Evolutionary conservation across 495 filamentous ascomycete species (phyloP).

Genomic region (Hyaloscypha finlandica): DNA sequence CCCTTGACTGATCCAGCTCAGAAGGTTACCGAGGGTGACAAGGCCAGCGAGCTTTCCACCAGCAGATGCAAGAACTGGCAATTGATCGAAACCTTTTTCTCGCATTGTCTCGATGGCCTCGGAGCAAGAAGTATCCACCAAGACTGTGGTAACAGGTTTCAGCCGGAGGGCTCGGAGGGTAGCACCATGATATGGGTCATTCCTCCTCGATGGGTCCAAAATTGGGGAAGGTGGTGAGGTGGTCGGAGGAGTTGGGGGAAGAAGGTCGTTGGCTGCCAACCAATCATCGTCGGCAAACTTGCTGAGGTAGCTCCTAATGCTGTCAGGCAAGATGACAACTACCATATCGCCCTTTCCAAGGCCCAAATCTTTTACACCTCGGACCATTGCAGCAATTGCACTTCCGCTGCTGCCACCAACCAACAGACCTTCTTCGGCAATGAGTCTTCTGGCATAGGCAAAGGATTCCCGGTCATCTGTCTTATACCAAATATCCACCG

Average conservation of each 20-base stretch:
- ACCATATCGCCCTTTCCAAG: conserved; percentile 78
- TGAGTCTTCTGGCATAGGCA: conserved; percentile 81
- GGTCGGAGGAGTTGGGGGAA: conserved; percentile 58
- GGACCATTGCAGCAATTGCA: conserved; percentile 82
- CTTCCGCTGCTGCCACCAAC: conserved; percentile 95
- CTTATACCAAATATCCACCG: conserved; percentile 97
- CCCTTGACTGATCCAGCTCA: conserved; percentile 82
- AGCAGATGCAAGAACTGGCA: conserved; percentile 78
- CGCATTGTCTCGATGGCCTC: conserved; percentile 96
- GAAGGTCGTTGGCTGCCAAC: conserved; percentile 91
- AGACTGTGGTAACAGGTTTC: conserved; percentile 88
- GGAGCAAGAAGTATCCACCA: conserved; percentile 65
- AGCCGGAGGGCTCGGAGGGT: conserved; percentile 80
- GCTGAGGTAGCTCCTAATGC: conserved; percentile 95
- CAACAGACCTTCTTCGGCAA: conserved; percentile 91
- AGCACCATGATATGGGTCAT: conserved; percentile 66
- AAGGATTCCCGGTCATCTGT: conserved; percentile 93
- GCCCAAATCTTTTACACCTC: conserved; percentile 72
- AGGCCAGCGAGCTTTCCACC: conserved; percentile 79
- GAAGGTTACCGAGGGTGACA: conserved; percentile 91
- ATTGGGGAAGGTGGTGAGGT: conserved; percentile 48
- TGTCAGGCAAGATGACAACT: conserved; percentile 91
- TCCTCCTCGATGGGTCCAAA: conserved; percentile 28
- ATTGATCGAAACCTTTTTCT: conserved; percentile 93
- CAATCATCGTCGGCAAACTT: conserved; percentile 99